These are phyloP conservation scores for Fusarium sp. DNA, from an alignment of 2,329 filamentous ascomycete species.

Conservation along the genomic window DNA sequence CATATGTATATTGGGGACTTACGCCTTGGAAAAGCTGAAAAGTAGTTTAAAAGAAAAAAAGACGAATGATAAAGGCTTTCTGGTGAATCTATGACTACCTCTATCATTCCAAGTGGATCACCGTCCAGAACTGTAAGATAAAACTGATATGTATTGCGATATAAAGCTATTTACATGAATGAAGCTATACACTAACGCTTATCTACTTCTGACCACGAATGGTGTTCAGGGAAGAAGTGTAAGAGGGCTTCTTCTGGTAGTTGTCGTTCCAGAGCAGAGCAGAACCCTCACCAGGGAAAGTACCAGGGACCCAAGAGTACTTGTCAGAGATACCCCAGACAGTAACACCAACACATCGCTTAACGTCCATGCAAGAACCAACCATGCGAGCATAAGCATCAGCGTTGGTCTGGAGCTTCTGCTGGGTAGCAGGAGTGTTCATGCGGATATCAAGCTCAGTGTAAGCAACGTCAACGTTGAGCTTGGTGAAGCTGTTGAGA, in stretches of 20 bases:
- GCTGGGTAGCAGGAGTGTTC: slow-evolving; percentile 7
- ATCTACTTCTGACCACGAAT: neutral
- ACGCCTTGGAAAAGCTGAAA: no score
- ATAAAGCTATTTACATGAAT: neutral
- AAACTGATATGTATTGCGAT: no score
- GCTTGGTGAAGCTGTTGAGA: slow-evolving; percentile 5
- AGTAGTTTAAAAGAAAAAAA: no score
- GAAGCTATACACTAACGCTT: fast-evolving
- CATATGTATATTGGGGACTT: no score
- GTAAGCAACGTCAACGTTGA: slow-evolving; percentile 12
- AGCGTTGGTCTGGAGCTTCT: slow-evolving; percentile 18
- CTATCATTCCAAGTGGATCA: no score
- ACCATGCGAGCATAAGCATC: slow-evolving; percentile 13
- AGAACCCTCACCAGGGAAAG: slow-evolving; percentile 11
- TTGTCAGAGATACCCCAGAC: slow-evolving; percentile 25
- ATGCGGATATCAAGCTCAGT: slow-evolving; percentile 17
- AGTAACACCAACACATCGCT: slow-evolving; percentile 21
- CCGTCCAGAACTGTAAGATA: no score
- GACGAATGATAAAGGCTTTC: no score
- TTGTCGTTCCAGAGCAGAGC: slow-evolving; percentile 18
- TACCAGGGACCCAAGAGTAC: slow-evolving; percentile 15
- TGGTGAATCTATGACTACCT: no score
- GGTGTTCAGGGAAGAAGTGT: slow-evolving; percentile 16
- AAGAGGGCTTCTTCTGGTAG: slow-evolving; percentile 22
- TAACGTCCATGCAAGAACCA: slow-evolving; percentile 19